A percentile compares a stretch with the other conserved stretches of the same genome.
phyloP scores from a whole-genome alignment of 305 asterid genomes.

The Fraxinus paxiana region DNA sequence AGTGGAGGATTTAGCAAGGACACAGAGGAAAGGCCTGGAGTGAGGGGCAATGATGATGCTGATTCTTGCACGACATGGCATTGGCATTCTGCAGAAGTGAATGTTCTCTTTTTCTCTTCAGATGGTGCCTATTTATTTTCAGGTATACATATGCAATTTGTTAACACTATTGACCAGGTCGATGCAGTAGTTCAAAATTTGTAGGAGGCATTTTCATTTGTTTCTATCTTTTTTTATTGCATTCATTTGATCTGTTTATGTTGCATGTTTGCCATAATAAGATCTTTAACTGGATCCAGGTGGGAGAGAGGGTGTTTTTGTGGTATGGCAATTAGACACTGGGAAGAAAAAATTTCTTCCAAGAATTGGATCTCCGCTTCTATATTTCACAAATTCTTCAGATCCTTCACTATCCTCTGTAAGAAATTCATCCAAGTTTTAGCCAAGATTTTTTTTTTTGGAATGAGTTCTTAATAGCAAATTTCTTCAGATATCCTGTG shows the following conservation, averaged over 20 bases:
- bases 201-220: neutral
- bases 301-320: slow-evolving; percentile 91
- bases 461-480: slow-evolving; percentile 31
- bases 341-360: slow-evolving; percentile 85
- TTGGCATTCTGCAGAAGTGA: slow-evolving; percentile 91
- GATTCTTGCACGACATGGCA: slow-evolving; percentile 91
- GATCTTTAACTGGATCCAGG: slow-evolving; percentile 40
- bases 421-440: slow-evolving; percentile 28
- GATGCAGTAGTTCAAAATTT: slow-evolving; percentile 3
- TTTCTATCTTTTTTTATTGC: neutral
- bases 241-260: slow-evolving; percentile 5
- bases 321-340: slow-evolving; percentile 89
- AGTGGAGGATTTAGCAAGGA: slow-evolving; percentile 32
- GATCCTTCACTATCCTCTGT: slow-evolving; percentile 79
- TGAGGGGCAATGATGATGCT: slow-evolving; percentile 66
- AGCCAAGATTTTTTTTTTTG: neutral
- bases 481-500: slow-evolving; percentile 76
- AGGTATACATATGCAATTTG: slow-evolving; percentile 42
- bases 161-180: neutral
- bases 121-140: slow-evolving; percentile 91
- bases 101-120: slow-evolving; percentile 73
- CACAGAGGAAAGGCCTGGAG: slow-evolving; percentile 74
- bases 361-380: slow-evolving; percentile 76
- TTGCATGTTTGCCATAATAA: neutral
- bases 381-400: slow-evolving; percentile 59